Evolutionary conservation across 1,284 basidiomycete genomes (phyloP), one percentile per base, ranked within the genome.

Genomic region (Microbotryum violaceum): DNA sequence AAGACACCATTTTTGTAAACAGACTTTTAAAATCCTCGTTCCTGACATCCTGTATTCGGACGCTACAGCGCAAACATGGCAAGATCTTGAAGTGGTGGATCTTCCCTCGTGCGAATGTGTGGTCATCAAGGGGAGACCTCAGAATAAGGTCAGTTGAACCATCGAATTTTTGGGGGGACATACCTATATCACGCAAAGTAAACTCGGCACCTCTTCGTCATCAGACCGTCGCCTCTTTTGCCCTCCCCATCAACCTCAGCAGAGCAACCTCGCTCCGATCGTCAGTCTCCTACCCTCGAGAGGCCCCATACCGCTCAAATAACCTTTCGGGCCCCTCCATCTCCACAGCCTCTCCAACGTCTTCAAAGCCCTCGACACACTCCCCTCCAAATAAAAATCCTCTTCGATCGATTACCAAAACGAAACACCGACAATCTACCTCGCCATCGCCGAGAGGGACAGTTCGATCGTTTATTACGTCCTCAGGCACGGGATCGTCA

Each of bases 391-490:
- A 42, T 4, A 0, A 42, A 42, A 12, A 18, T 4, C 48, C 29
- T 16, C 52, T n/a, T 4, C 49, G 3, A 18, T 45, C 14, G 18
- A 31, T 20, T 12, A 16, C 29, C 14, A 46, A 3, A 29, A 21
- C 29, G 8, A 33, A 12, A 3, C 50, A 18, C 55, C 57, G 3
- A 61, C 57, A 2, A 51, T 65, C 31, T 67, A 67, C 56, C 59
- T 67, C 53, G 57, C 62, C 18, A 70, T 71, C 33, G 62, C 68
- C 18, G 66, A 67, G 49, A 68, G 60, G 50, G 70, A 71, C 61
- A 51, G 54, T 6, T 67, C 65, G 33, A 65, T 70, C 23, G 70
- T 71, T 2, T 71, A 71, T 57, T 71, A 71, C 56, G 69, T 69
- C 18, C 55, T 71, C 14, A 56, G 51, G 33, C 25, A 61, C 12